Evolutionary conservation across 306 rosid genomes (phyloP).

Genomic region (Vigna unguiculata): DNA sequence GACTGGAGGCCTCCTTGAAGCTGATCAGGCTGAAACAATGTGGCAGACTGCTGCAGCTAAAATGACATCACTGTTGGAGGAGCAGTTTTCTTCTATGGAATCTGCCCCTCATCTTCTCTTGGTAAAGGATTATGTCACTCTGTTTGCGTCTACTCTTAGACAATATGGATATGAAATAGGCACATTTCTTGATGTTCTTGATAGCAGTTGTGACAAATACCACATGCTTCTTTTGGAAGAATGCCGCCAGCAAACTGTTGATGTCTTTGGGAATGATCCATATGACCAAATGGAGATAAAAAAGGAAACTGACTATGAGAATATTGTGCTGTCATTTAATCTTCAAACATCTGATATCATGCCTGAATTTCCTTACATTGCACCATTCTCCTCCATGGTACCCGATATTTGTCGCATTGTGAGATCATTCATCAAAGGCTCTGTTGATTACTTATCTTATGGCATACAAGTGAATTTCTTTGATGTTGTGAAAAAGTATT

Average conservation of each 20-base stretch:
- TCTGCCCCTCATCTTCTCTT: constrained; percentile 87
- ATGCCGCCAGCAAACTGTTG: constrained; percentile 68
- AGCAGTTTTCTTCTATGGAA: constrained; percentile 76
- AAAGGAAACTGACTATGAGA: constrained; percentile 83
- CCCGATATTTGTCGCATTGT: constrained; percentile 87
- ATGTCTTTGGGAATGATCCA: constrained; percentile 68
- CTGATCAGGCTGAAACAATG: constrained; percentile 83
- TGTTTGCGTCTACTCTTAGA: constrained; percentile 75
- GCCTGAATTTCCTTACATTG: constrained; percentile 89
- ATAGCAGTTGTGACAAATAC: constrained; percentile 69
- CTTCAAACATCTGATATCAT: constrained; percentile 79
- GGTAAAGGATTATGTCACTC: constrained; percentile 94
- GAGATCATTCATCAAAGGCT: constrained; percentile 88
- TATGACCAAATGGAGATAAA: constrained; percentile 77
- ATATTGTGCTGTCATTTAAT: constrained; percentile 64
- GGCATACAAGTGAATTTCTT: constrained; percentile 56
- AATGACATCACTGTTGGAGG: constrained; percentile 73
- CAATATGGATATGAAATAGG: constrained; percentile 81
- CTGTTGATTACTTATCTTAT: constrained; percentile 84
- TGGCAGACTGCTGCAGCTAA: constrained; percentile 81
- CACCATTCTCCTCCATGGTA: constrained; percentile 90
- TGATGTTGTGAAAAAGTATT: constrained; percentile 71
- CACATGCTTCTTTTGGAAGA: constrained; percentile 84
- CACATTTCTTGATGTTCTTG: constrained; percentile 77
- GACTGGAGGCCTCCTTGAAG: constrained; percentile 66